Evolutionary conservation across 208 protist species (phyloP), one percentile per base, ranked within the genome.

Genomic region (Crithidia fasciculata): DNA sequence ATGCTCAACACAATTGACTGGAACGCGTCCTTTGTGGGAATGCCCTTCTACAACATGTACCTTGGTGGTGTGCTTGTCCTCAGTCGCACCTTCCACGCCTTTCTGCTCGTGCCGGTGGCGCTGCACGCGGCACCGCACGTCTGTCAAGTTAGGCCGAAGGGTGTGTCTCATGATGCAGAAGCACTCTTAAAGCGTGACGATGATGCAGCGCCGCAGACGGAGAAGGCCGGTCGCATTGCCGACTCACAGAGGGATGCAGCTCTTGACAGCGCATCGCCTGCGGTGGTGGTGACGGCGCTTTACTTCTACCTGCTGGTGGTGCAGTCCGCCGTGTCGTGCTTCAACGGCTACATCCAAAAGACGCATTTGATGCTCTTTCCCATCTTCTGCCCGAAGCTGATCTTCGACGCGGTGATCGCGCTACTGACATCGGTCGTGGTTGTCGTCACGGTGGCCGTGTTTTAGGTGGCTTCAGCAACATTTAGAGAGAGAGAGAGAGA

Each of bases 351-450:
- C 62, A 82, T 93, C 50, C 84, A 91, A 59, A 84, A 90, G 73
- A 76, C 78, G 0, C 92, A 97, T 75, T 72, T 97, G 8, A 95
- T 97, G 92, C 67, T 95, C 16, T 97, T 82, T 59, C 76, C 87
- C n/a, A 90, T 97, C 43, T 97, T 97, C 81, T 92, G 87, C 62
- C 90, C 90, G 1, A 88, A 91, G 53, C 72, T 93, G 41, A 66
- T 97, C 8, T 95, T 93, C 57, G 91, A 92, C 55, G 70, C 81
- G 16, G 79, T 87, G 50, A 83, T 85, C 8, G 67, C 71, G 2
- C 60, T 84, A 3, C 56, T 84, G 56, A 82, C 76, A 0, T 69
- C 62, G 37, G 70, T 65, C 10, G 83, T 54, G 16, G 58, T 57
- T 7, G 44, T 82, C 15, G 9, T 69, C 2, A 19, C 10, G 4